These are phyloP conservation scores for Magnusiomyces paraingens DNA, from an alignment of 1,139 yeast species.

Conservation along the genomic window DNA sequence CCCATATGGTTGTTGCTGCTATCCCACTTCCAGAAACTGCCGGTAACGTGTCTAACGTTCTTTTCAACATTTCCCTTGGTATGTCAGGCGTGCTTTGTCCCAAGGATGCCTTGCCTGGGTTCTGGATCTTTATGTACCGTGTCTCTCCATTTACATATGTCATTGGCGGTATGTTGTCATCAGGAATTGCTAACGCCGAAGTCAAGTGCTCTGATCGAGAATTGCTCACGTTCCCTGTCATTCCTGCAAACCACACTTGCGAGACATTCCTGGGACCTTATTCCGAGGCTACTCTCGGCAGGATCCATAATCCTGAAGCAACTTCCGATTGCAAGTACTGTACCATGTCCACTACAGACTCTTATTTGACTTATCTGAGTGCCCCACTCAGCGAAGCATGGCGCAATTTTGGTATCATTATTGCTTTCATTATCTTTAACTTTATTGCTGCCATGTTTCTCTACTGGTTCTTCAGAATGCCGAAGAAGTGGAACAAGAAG, in stretches of 20 bases:
- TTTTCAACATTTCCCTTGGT: slow-evolving; percentile 61
- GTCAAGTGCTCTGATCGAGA: slow-evolving; percentile 52
- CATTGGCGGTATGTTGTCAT: slow-evolving; percentile 50
- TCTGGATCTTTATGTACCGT: slow-evolving; percentile 66
- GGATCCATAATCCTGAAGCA: slow-evolving; percentile 47
- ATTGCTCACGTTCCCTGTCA: slow-evolving; percentile 39
- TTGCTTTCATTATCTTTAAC: slow-evolving; percentile 47
- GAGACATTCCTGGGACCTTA: slow-evolving; percentile 42
- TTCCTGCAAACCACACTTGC: slow-evolving; percentile 57
- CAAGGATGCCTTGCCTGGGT: slow-evolving; percentile 52
- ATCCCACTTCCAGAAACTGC: slow-evolving; percentile 65
- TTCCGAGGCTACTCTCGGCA: slow-evolving; percentile 43
- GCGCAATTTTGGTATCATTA: slow-evolving; percentile 55
- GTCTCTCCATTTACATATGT: slow-evolving; percentile 65
- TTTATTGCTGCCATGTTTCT: slow-evolving; percentile 55
- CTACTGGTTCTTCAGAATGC: slow-evolving; percentile 40
- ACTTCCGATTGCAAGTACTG: slow-evolving; percentile 56
- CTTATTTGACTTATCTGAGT: slow-evolving; percentile 42
- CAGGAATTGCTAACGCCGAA: slow-evolving; percentile 48
- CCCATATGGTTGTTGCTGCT: slow-evolving; percentile 58
- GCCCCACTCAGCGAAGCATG: slow-evolving; percentile 45
- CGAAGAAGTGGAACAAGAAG: slow-evolving; percentile 13
- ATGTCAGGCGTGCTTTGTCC: slow-evolving; percentile 81
- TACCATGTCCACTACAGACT: slow-evolving; percentile 46
- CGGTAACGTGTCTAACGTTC: slow-evolving; percentile 56